Evolutionary conservation across 352 stramenopile genomes (phyloP).

Genomic region (Achlya hypogyna): DNA sequence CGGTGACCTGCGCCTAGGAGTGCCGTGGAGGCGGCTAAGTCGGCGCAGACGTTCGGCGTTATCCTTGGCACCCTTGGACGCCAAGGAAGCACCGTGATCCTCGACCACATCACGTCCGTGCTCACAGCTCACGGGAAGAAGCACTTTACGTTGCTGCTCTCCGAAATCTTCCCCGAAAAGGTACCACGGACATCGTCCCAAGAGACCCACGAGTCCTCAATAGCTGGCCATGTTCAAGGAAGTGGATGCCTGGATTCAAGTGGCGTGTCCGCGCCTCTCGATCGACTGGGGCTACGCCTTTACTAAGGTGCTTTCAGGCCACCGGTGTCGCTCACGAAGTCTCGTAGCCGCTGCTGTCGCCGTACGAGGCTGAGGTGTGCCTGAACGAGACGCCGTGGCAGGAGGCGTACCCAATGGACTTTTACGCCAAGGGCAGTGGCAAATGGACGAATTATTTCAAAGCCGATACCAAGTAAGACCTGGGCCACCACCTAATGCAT

Average conservation of each 20-base stretch:
- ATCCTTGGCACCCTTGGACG: constrained; percentile 97
- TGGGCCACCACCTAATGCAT: neutral
- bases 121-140: constrained; percentile 83
- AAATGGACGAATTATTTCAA: constrained; percentile 97
- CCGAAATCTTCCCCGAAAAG: constrained; percentile 95
- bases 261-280: constrained; percentile 96
- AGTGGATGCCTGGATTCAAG: constrained; percentile 97
- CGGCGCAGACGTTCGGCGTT: constrained; percentile 90
- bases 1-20: constrained; percentile 23
- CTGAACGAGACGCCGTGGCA: constrained; percentile 84
- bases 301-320: constrained; percentile 43
- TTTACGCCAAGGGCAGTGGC: constrained; percentile 94
- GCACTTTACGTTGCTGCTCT: constrained; percentile 94
- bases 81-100: constrained; percentile 96
- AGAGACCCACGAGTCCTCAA: neutral
- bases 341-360: constrained; percentile 87
- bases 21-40: constrained; percentile 62
- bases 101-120: constrained; percentile 87
- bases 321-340: neutral
- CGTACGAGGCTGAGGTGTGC: constrained; percentile 96
- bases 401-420: constrained; percentile 98
- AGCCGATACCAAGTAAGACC: constrained; percentile 3
- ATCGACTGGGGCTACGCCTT: constrained; percentile 99
- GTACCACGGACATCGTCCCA: constrained; percentile 18
- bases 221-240: constrained; percentile 79